Conservation (phyloP, 2,329 filamentous ascomycete species). For the Sarocladium kiliense region DNA sequence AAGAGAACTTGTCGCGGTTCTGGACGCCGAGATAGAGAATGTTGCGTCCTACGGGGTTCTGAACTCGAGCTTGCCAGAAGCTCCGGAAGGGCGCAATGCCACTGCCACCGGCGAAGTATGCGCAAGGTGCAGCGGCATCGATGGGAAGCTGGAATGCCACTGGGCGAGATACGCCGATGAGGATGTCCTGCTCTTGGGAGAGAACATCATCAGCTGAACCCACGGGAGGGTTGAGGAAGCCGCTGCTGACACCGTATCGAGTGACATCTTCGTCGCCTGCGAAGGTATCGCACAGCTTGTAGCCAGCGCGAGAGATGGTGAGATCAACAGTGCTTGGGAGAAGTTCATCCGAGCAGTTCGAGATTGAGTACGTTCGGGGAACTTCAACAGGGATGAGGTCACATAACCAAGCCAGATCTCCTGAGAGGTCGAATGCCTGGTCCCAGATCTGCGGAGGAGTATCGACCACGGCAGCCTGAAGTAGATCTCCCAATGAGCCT, state of each 20-base stretch:
- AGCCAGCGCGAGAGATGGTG: constrained; percentile 46
- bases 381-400: constrained; percentile 44
- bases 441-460: constrained; percentile 45
- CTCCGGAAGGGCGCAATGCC: constrained; percentile 49
- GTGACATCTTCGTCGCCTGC: constrained; percentile 23
- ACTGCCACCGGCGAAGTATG: constrained; percentile 48
- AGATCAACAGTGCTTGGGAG: constrained; percentile 46
- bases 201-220: constrained; percentile 27
- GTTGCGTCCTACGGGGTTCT: constrained; percentile 36
- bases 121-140: constrained; percentile 43
- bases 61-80: constrained; percentile 45
- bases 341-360: constrained; percentile 43
- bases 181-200: constrained; percentile 36
- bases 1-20: constrained; percentile 46
- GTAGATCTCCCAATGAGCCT: constrained; percentile 43
- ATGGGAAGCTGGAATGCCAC: constrained; percentile 47
- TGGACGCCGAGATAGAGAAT: constrained; percentile 48
- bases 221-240: constrained; percentile 43
- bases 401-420: constrained; percentile 38
- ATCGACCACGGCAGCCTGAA: constrained; percentile 42
- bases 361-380: constrained; percentile 49
- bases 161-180: constrained; percentile 47
- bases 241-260: constrained; percentile 45
- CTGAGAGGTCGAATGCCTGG: constrained; percentile 38
- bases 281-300: constrained; percentile 39